These are phyloP conservation scores for Pseudocercospora macadamiae DNA, from an alignment of 2,329 filamentous ascomycete genomes.

Conservation along the genomic window DNA sequence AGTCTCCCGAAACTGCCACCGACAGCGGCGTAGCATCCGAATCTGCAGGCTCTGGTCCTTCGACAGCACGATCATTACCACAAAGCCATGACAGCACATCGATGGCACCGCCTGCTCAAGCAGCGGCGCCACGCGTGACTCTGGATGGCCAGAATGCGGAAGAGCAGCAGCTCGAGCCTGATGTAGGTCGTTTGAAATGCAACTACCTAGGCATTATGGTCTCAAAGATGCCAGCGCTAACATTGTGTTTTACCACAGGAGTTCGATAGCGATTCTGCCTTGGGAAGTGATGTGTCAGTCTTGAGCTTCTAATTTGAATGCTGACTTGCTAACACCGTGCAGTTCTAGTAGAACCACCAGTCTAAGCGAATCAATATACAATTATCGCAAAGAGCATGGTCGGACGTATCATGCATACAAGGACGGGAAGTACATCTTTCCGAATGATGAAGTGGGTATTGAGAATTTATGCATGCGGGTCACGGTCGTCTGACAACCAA, in stretches of 20 bases:
- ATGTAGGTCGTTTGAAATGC: constrained; percentile 40
- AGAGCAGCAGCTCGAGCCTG: constrained; percentile 41
- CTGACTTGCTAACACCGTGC: constrained; percentile 3
- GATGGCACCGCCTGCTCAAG: not conserved
- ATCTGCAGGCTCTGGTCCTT: not conserved
- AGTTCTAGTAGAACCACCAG: constrained; percentile 41
- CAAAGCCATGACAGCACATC: constrained; percentile 1
- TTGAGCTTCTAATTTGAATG: not conserved
- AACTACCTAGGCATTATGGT: no score
- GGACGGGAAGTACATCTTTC: constrained; percentile 46
- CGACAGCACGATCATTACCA: constrained; percentile 3
- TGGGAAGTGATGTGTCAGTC: constrained; percentile 41
- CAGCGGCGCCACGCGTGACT: constrained; percentile 7
- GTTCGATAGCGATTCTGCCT: constrained; percentile 38
- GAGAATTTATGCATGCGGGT: constrained; percentile 19
- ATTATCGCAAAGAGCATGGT: constrained; percentile 42
- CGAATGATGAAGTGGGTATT: constrained; percentile 42
- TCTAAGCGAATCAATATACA: constrained; percentile 41
- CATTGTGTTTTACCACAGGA: constrained; percentile 28
- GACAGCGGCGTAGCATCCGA: not conserved
- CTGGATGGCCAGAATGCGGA: constrained; percentile 33
- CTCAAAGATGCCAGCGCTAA: no score
- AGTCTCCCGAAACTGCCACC: constrained; percentile 12
- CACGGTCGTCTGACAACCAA: constrained; percentile 10
- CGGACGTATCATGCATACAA: constrained; percentile 45